Evolutionary conservation across 1,284 basidiomycete genomes (phyloP).

Genomic region (Rugosomyces carneus): DNA sequence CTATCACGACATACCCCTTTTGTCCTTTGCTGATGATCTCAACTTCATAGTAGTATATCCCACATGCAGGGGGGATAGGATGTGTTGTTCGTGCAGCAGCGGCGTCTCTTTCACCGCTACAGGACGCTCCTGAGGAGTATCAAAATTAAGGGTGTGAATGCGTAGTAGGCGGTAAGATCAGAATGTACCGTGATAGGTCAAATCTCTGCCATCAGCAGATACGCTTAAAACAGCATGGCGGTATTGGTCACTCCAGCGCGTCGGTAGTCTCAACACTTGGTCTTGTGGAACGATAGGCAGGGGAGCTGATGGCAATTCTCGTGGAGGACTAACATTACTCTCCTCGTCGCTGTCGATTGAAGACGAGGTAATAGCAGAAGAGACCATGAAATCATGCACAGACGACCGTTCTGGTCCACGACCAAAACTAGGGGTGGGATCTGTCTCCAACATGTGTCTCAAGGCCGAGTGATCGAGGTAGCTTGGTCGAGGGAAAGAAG

Average conservation of each 20-base stretch:
- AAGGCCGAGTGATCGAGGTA: slow-evolving; percentile 74
- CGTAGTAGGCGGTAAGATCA: too few species aligned
- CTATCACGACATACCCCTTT: slow-evolving; percentile 51
- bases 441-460: slow-evolving; percentile 61
- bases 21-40: slow-evolving; percentile 73
- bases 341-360: slow-evolving; percentile 60
- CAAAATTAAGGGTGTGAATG: too few species aligned
- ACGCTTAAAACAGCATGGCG: slow-evolving; percentile 55
- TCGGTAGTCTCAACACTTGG: slow-evolving; percentile 59
- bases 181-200: slow-evolving; percentile 55
- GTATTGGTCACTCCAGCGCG: slow-evolving; percentile 70
- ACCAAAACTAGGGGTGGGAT: slow-evolving; percentile 35
- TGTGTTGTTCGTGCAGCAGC: slow-evolving; percentile 71
- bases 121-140: slow-evolving; percentile 37
- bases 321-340: slow-evolving; percentile 44
- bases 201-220: slow-evolving; percentile 63
- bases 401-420: slow-evolving; percentile 31
- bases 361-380: slow-evolving; percentile 24
- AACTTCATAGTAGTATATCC: slow-evolving; percentile 89
- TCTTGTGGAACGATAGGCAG: slow-evolving; percentile 26
- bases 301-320: slow-evolving; percentile 22
- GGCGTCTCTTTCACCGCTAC: slow-evolving; percentile 70
- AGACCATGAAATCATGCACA: slow-evolving; percentile 16
- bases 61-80: slow-evolving; percentile 76
- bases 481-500: slow-evolving; percentile 54